phyloP scores from a whole-genome alignment of 2,329 filamentous ascomycete genomes.

The Cytospora chrysosperma region DNA sequence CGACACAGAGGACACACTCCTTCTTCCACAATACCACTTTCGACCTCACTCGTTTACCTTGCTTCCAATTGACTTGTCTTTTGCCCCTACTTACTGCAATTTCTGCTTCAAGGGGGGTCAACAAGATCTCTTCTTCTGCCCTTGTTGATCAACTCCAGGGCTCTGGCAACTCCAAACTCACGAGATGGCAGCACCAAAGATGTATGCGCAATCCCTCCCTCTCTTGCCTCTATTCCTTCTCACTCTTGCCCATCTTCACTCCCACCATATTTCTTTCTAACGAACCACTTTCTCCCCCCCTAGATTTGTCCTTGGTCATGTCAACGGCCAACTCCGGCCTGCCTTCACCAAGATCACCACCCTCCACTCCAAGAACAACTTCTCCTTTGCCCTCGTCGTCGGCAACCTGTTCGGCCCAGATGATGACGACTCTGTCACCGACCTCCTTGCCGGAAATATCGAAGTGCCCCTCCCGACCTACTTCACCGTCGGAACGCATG shows the following conservation, averaged over 20 bases:
- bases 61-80: too few relatives aligned
- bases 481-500: constrained; percentile 74
- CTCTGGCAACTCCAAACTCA: neutral
- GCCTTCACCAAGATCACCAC: constrained; percentile 78
- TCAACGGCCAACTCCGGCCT: constrained; percentile 74
- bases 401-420: constrained; percentile 76
- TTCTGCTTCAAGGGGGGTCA: neutral
- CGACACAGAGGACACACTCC: neutral
- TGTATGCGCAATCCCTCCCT: constrained; percentile 4
- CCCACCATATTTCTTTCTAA: too few relatives aligned
- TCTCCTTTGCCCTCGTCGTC: constrained; percentile 78
- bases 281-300: constrained; percentile 22
- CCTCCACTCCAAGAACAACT: constrained; percentile 83
- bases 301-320: constrained; percentile 78
- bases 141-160: neutral
- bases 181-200: constrained; percentile 21
- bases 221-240: neutral
- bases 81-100: too few relatives aligned
- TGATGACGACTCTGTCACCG: constrained; percentile 56
- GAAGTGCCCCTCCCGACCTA: constrained; percentile 80
- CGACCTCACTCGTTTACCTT: neutral
- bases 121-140: neutral
- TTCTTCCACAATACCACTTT: neutral
- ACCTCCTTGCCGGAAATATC: constrained; percentile 71
- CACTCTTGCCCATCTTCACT: neutral